Evolutionary conservation across 441 rosid species (phyloP).

Genomic region (Kokia cookei): DNA sequence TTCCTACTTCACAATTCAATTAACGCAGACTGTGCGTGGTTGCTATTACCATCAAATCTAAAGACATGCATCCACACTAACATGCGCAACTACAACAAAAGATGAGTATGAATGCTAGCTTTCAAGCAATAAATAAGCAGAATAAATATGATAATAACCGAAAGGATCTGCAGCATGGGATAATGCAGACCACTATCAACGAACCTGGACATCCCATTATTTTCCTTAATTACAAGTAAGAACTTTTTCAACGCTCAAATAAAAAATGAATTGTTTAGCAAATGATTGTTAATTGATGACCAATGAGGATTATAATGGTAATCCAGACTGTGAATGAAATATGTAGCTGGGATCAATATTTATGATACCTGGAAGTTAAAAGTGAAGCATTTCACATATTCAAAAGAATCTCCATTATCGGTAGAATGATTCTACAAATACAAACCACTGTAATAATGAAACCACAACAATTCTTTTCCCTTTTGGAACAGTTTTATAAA

Average conservation of each 20-base stretch:
- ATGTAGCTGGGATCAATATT: background rate
- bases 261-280: background rate
- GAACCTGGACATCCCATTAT: background rate
- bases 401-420: background rate
- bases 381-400: background rate
- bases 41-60: background rate
- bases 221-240: background rate
- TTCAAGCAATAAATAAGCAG: background rate
- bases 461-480: background rate
- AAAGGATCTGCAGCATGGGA: background rate
- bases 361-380: background rate
- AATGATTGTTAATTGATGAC: background rate
- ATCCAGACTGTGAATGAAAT: background rate
- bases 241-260: background rate
- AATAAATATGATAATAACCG: background rate
- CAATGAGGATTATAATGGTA: background rate
- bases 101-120: background rate
- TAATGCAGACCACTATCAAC: background rate
- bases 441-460: background rate
- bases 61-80: constrained; percentile 1
- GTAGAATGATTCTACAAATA: background rate
- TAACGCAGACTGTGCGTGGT: background rate
- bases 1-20: background rate
- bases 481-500: background rate
- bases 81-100: background rate